Percentiles rank a stretch among this genome's conserved stretches.
These are phyloP conservation scores for maize (Zea mays) DNA, from an alignment of 176 grass and related monocot genomes.

Conservation along the genomic window DNA sequence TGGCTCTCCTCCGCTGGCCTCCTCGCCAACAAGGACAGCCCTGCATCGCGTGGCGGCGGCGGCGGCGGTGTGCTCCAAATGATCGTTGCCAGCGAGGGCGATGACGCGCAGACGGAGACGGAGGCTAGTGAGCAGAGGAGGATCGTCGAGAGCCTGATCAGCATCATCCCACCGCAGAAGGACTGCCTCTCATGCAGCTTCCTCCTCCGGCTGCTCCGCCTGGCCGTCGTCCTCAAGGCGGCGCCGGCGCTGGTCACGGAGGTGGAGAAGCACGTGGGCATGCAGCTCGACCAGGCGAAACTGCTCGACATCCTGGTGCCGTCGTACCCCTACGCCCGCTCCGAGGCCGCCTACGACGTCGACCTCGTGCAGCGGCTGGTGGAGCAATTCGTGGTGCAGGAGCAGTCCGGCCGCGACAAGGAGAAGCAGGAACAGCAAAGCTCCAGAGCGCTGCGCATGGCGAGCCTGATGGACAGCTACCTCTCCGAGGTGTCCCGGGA, in stretches of 20 bases:
- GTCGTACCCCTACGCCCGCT: slow-evolving; percentile 38
- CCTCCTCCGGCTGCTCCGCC: slow-evolving; percentile 68
- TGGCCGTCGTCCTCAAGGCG: slow-evolving; percentile 68
- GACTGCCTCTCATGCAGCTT: slow-evolving; percentile 83
- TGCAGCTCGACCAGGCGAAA: slow-evolving; percentile 88
- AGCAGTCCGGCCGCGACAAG: slow-evolving; percentile 41
- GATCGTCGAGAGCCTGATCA: slow-evolving; percentile 96
- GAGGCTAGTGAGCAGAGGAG: slow-evolving; percentile 69
- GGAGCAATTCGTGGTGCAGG: slow-evolving; percentile 92
- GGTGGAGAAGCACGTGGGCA: slow-evolving; percentile 76
- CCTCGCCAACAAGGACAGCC: neutral
- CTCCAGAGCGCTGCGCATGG: slow-evolving; percentile 57
- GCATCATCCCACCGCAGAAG: slow-evolving; percentile 77
- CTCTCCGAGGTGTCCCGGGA: slow-evolving; percentile 92
- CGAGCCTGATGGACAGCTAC: slow-evolving; percentile 74
- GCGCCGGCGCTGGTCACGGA: slow-evolving; percentile 75
- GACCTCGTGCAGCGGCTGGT: slow-evolving; percentile 89
- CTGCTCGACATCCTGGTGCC: slow-evolving; percentile 69
- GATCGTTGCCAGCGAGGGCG: slow-evolving; percentile 48
- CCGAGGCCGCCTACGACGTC: slow-evolving; percentile 81
- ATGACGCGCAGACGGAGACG: neutral
- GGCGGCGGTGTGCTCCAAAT: slow-evolving; percentile 55
- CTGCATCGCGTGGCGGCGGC: slow-evolving; percentile 41
- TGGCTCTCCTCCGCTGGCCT: slow-evolving; percentile 45
- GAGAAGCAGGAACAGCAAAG: neutral